phyloP scores from a whole-genome alignment of 2,329 filamentous ascomycete species.

The Periconia digitata region DNA sequence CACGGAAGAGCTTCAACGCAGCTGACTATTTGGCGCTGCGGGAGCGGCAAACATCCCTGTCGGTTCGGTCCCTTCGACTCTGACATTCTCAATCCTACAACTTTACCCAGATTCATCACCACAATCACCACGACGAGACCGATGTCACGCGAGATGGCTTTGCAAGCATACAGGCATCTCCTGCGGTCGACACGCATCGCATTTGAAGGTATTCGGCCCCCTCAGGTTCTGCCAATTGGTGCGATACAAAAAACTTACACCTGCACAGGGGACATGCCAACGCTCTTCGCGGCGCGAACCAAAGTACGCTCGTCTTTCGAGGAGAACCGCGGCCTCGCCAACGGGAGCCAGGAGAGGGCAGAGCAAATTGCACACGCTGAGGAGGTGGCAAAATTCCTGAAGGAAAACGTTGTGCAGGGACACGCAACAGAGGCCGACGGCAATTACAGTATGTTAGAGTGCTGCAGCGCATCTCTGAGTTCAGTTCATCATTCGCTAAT shows the following conservation, averaged over 20 bases:
- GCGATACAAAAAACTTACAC: conserved; percentile 9
- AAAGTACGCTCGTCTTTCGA: conserved; percentile 77
- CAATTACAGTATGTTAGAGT: conserved; percentile 60
- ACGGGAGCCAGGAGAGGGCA: conserved; percentile 60
- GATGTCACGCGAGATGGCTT: conserved; percentile 55
- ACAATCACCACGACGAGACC: not conserved
- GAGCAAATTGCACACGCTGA: conserved; percentile 76
- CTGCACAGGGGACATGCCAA: conserved; percentile 65
- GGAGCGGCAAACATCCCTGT: conserved; percentile 15
- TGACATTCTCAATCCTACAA: no score
- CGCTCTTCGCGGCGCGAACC: conserved; percentile 69
- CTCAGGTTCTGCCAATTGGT: not conserved
- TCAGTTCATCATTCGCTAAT: conserved; percentile 15
- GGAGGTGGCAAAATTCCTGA: conserved; percentile 77
- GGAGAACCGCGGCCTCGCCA: conserved; percentile 61
- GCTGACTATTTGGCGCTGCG: conserved; percentile 27
- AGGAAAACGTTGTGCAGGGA: conserved; percentile 88
- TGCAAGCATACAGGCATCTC: conserved; percentile 77
- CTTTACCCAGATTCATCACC: not conserved
- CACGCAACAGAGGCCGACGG: conserved; percentile 53
- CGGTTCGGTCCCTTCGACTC: conserved; percentile 15
- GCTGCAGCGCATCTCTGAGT: not conserved
- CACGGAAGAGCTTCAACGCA: conserved; percentile 19
- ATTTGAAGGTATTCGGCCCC: conserved; percentile 67
- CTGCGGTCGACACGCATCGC: conserved; percentile 79